Percentiles rank a stretch among this genome's conserved stretches.
Conservation (phyloP, 768 basidiomycete genomes). For the Paxillus rubicundulus region DNA sequence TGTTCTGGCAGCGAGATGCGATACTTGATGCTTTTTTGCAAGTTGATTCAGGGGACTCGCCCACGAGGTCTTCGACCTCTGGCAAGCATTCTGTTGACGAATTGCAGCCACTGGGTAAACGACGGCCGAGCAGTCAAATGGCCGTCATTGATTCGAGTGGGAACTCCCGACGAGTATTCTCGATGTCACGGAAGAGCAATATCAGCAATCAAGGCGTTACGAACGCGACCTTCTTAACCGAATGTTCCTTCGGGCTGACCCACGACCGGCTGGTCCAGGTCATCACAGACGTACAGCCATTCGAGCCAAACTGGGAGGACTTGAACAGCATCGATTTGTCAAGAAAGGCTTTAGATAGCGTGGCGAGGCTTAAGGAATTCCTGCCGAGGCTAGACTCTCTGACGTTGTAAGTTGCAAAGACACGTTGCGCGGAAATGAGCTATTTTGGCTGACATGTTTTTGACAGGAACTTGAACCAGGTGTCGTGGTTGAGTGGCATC, state of each 20-base stretch:
- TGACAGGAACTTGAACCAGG: constrained; percentile 65
- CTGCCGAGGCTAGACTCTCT: constrained; percentile 75
- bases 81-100: constrained; percentile 43
- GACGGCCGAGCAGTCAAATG: constrained; percentile 38
- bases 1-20: constrained; percentile 6
- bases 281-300: constrained; percentile 93
- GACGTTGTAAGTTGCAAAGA: constrained; percentile 58
- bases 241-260: constrained; percentile 95
- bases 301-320: constrained; percentile 92
- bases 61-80: constrained; percentile 52
- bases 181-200: constrained; percentile 42
- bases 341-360: constrained; percentile 56
- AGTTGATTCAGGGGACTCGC: constrained; percentile 47
- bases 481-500: constrained; percentile 79
- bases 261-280: constrained; percentile 88
- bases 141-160: constrained; percentile 18
- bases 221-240: constrained; percentile 81
- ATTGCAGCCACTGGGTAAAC: constrained; percentile 44
- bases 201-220: constrained; percentile 31
- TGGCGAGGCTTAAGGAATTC: constrained; percentile 83
- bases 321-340: constrained; percentile 71
- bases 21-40: not conserved
- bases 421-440: constrained; percentile 4
- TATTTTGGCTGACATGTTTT: constrained; percentile 15
- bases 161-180: constrained; percentile 42